Conservation (phyloP, 106 monocot species). For the Allium sativum region DNA sequence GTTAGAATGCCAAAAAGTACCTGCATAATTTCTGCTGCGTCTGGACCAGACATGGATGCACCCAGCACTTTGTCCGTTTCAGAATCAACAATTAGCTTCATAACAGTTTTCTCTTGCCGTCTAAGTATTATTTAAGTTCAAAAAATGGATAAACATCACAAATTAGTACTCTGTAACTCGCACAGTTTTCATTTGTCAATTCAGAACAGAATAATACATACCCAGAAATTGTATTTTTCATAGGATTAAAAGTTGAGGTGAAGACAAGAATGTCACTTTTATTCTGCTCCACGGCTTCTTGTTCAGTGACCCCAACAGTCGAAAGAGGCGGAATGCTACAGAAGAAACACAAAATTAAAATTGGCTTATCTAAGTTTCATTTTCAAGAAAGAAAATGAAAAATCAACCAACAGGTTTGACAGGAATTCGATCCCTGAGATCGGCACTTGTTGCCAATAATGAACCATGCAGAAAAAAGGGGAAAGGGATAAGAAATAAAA, state of each 20-base stretch:
- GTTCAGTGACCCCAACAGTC: constrained; percentile 83
- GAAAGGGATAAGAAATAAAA: too few relatives aligned
- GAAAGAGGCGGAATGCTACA: constrained; percentile 92
- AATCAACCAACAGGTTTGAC: too few relatives aligned
- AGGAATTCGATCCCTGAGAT: too few relatives aligned
- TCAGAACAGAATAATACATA: constrained; percentile 14
- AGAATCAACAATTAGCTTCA: constrained; percentile 97
- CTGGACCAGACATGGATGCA: constrained; percentile 99
- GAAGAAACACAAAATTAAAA: constrained; percentile 1
- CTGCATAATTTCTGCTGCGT: constrained; percentile 99
- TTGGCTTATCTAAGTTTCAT: background rate
- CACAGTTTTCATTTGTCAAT: too few relatives aligned
- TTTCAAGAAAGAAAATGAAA: too few relatives aligned
- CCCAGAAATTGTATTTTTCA: constrained; percentile 96
- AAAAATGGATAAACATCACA: too few relatives aligned
- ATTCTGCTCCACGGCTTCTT: constrained; percentile 69
- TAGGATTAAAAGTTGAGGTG: constrained; percentile 86
- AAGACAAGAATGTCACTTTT: constrained; percentile 71
- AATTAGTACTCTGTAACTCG: too few relatives aligned
- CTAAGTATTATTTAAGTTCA: constrained; percentile 20
- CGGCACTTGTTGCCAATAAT: too few relatives aligned
- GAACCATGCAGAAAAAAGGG: too few relatives aligned
- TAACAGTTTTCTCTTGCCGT: constrained; percentile 80
- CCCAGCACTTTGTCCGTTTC: constrained; percentile 86
- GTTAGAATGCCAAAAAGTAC: constrained; percentile 15